Percentiles rank a stretch among this genome's conserved stretches.
Conservation (phyloP, 345 rosid species). For the Acer campestre region DNA sequence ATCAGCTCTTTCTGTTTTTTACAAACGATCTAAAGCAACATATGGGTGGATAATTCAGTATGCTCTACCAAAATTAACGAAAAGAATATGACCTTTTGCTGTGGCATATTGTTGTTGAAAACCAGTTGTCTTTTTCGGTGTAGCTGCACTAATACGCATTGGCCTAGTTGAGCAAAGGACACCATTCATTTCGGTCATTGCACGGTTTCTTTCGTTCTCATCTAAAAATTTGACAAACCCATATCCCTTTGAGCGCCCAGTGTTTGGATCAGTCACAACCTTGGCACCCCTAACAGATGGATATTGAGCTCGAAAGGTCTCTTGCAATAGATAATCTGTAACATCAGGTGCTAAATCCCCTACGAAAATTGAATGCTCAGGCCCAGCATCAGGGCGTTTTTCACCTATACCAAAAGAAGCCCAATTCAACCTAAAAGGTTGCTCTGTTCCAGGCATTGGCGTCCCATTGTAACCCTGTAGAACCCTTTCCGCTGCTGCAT, state of each 20-base stretch:
- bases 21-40: too few species aligned
- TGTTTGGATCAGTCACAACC: conserved; percentile 94
- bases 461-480: conserved; percentile 84
- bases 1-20: too few species aligned
- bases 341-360: conserved; percentile 97
- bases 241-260: conserved; percentile 98
- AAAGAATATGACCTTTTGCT: conserved; percentile 51
- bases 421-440: conserved; percentile 88
- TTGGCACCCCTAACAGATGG: conserved; percentile 96
- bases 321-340: conserved; percentile 89
- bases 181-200: conserved; percentile 97
- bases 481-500: conserved; percentile 85
- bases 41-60: too few species aligned
- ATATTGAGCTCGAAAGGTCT: conserved; percentile 82
- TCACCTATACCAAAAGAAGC: conserved; percentile 97
- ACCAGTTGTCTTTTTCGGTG: conserved; percentile 72
- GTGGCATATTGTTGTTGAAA: conserved; percentile 67
- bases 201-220: conserved; percentile 87
- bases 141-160: conserved; percentile 92
- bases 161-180: conserved; percentile 87
- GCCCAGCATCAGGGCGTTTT: conserved; percentile 81
- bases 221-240: conserved; percentile 94
- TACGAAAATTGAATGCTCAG: conserved; percentile 95
- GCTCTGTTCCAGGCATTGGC: conserved; percentile 90
- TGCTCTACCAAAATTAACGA: neutral